These are phyloP conservation scores for Spizellomyces sp. DNA, from an alignment of 192 early-diverging fungal species.

Conservation along the genomic window DNA sequence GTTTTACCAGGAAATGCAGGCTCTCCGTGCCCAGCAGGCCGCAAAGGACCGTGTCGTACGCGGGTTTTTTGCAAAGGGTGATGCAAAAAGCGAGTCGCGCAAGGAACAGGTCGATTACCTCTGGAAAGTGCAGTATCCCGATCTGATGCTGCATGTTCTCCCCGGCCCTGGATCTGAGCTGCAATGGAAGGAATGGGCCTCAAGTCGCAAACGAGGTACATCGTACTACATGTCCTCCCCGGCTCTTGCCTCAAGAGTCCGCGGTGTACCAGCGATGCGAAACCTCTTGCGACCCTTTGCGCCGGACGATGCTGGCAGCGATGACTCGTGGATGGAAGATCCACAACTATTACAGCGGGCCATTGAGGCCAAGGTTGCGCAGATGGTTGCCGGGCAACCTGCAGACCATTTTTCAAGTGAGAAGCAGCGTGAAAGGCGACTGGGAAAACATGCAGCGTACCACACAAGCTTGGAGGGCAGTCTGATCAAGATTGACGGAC, in stretches of 20 bases:
- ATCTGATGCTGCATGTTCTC: slow-evolving; percentile 8
- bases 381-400: neutral
- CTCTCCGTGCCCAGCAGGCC: neutral
- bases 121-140: slow-evolving; percentile 16
- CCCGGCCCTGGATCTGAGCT: neutral
- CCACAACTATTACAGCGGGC: neutral
- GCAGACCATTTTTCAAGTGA: neutral
- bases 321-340: slow-evolving; percentile 15
- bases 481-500: neutral
- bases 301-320: neutral
- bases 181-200: slow-evolving; percentile 3
- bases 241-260: neutral
- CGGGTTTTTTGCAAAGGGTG: neutral
- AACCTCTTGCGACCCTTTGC: slow-evolving; percentile 3
- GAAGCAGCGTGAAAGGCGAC: neutral
- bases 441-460: neutral
- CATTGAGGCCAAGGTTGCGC: neutral
- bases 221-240: slow-evolving; percentile 1
- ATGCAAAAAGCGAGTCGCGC: neutral
- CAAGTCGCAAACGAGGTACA: neutral
- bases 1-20: neutral
- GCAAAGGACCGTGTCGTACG: neutral
- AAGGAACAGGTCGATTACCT: slow-evolving; percentile 7
- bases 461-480: neutral
- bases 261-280: neutral